These are phyloP conservation scores for Calonectria crousiana DNA, from an alignment of 2,329 filamentous ascomycete species.

Conservation along the genomic window DNA sequence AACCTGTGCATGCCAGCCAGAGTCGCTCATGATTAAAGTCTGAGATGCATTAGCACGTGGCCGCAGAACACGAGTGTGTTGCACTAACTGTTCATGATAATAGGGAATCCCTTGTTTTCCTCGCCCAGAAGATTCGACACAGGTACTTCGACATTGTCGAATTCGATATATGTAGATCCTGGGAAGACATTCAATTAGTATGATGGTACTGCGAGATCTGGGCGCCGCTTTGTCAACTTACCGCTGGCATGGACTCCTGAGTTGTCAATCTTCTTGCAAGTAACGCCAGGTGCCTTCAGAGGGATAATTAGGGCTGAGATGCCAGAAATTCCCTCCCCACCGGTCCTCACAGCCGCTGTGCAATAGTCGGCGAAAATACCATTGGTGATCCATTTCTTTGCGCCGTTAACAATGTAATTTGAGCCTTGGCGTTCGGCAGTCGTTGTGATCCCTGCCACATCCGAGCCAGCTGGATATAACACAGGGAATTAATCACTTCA, in stretches of 20 bases:
- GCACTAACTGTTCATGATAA: constrained; percentile 30
- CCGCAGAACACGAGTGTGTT: neutral
- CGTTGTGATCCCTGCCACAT: constrained; percentile 30
- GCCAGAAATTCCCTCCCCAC: constrained; percentile 17
- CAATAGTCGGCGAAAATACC: constrained; percentile 30
- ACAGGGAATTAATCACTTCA: neutral
- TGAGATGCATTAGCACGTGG: neutral
- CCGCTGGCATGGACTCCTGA: constrained; percentile 28
- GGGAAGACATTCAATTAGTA: neutral
- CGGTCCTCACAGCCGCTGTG: constrained; percentile 31
- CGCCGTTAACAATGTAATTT: constrained; percentile 30
- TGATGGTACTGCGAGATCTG: neutral
- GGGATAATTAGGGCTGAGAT: constrained; percentile 30
- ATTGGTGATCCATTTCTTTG: constrained; percentile 36
- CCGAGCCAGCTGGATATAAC: constrained; percentile 28
- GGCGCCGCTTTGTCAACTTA: neutral
- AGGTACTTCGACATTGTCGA: constrained; percentile 30
- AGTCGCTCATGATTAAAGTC: constrained; percentile 71
- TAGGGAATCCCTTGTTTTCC: constrained; percentile 30
- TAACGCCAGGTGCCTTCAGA: constrained; percentile 17
- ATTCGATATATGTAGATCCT: constrained; percentile 32
- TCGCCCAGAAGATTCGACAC: constrained; percentile 25
- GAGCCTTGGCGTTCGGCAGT: constrained; percentile 16
- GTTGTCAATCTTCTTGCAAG: constrained; percentile 25
- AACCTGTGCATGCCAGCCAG: constrained; percentile 67